Evolutionary conservation across 2,329 filamentous ascomycete species (phyloP), one percentile per base, ranked within the genome.

Genomic region (Exophiala bonariae): DNA sequence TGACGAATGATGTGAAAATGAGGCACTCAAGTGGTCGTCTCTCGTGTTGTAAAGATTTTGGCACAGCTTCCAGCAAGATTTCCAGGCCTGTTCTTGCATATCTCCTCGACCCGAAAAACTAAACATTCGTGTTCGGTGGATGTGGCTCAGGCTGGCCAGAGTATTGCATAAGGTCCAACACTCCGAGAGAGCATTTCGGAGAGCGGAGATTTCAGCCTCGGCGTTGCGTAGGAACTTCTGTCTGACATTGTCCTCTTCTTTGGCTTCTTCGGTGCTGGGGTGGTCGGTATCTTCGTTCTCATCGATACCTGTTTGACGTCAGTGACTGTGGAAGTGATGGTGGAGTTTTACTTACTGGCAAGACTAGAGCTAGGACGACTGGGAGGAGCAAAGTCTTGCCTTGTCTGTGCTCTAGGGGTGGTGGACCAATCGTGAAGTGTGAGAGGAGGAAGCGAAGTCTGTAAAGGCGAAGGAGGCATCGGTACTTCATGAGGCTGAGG

Each of bases 91-190:
- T 64, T 95, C 89, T 62, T 95, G 87, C 20, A 85, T 81, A 85
- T 65, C 95, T 1, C 86, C 85, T 9, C 82, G 85, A 10, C 83
- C 84, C 1, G 86, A 84, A 58, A 80, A 86, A 64, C 82, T 83
- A 66, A 93, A 92, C 23, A 90, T 84, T 16, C 87, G 79, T 58
- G 89, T 81, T 20, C 89, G 82, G 62, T 96, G 88, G 55, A 86
- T 86, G 14, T 87, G 91, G 66, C 89, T 95, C 14, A 96, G 76
- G 55, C 81, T 88, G 17, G 89, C 89, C 23, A 96, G 73, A 0
- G 90, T 95, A 63, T 96, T 96, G 72, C 91, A 96, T 11, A 96
- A 73, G 1, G 86, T 95, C 91, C 91, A 96, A 67, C 90, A 96
- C 70, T 96, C 89, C 52, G 86, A 82, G 13, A 96, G 75, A 2